These are phyloP conservation scores for Capsicum rhomboideum DNA, from an alignment of 257 asterid genomes.

Conservation along the genomic window DNA sequence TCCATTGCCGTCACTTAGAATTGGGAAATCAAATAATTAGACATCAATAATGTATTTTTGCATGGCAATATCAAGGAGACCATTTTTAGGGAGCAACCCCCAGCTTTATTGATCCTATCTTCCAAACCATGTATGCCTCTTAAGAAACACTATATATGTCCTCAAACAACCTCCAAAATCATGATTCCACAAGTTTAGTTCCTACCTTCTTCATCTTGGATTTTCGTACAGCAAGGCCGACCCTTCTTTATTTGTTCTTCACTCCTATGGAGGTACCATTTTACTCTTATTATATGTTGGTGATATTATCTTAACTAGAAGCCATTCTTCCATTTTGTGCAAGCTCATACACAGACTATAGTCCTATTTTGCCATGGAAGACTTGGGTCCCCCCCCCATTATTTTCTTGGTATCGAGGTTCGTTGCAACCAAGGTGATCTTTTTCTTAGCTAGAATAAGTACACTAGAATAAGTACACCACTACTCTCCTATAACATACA, in stretches of 20 bases:
- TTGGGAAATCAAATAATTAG: too few species aligned
- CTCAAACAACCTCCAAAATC: background rate
- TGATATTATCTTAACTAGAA: background rate
- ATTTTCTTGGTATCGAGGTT: background rate
- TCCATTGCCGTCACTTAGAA: too few species aligned
- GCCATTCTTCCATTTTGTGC: background rate
- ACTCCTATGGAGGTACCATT: background rate
- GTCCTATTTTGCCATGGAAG: background rate
- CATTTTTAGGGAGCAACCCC: too few species aligned
- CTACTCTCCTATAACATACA: background rate
- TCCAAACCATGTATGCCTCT: background rate
- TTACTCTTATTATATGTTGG: background rate
- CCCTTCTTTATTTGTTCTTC: background rate
- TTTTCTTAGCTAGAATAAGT: too few species aligned
- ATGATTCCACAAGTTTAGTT: too few species aligned
- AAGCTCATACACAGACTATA: background rate
- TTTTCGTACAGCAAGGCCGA: background rate
- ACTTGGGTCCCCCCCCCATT: background rate
- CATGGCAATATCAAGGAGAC: background rate
- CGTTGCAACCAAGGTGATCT: background rate
- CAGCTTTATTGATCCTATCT: rapidly evolving
- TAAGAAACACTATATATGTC: too few species aligned
- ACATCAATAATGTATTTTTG: too few species aligned
- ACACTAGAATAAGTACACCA: too few species aligned
- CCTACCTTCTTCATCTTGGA: too few species aligned